Percentiles rank a stretch among this genome's conserved stretches.
phyloP scores from a whole-genome alignment of 2,329 filamentous ascomycete genomes.

The Fonsecaea erecta region DNA sequence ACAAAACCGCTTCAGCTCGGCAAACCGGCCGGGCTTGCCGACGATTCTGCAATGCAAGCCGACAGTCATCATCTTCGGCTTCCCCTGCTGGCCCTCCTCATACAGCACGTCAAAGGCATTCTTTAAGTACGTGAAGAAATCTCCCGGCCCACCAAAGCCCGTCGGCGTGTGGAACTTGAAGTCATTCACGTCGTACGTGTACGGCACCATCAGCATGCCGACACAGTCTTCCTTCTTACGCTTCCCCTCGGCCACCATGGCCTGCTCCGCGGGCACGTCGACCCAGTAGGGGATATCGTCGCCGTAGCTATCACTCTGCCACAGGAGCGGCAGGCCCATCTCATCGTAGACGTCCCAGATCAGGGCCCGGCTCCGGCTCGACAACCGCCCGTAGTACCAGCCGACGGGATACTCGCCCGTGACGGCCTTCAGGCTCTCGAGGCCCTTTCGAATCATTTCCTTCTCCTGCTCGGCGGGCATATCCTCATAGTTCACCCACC shows the following conservation, averaged over 20 bases:
- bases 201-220: neutral
- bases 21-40: conserved; percentile 58
- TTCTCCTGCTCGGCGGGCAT: neutral
- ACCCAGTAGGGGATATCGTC: conserved; percentile 63
- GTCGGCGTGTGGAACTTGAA: neutral
- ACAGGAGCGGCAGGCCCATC: conserved; percentile 41
- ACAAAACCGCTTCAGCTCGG: conserved; percentile 41
- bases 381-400: neutral
- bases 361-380: neutral
- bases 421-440: neutral
- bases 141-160: neutral
- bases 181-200: neutral
- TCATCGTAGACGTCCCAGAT: neutral
- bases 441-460: neutral
- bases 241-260: conserved; percentile 46
- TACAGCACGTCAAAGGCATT: conserved; percentile 59
- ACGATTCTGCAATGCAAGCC: conserved; percentile 59
- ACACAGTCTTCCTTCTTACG: conserved; percentile 49
- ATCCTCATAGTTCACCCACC: neutral
- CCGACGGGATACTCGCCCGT: neutral
- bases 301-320: conserved; percentile 58
- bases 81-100: conserved; percentile 55
- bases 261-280: conserved; percentile 49
- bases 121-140: neutral
- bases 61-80: conserved; percentile 63